Evolutionary conservation across 176 grass and related monocot species (phyloP), one percentile per base, ranked within the genome.

Genomic region (Rhipidocladum racemiflorum): DNA sequence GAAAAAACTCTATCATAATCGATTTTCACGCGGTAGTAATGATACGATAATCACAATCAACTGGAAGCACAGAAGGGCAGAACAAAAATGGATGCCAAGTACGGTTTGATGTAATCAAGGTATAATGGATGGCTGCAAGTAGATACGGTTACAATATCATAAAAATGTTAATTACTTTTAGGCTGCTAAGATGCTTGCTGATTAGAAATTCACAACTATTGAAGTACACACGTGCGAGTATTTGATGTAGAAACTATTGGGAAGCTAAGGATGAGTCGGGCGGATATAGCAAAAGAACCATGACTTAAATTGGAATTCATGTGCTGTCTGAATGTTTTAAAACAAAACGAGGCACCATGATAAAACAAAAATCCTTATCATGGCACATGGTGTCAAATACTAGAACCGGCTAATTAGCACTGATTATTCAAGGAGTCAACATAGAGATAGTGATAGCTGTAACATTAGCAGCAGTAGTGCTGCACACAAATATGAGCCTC

Each of bases 71-170:
- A 56, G 30, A 16, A 35, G 6, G 15, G 12, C 32, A 13, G 16
- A 75, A 38, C 30, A 75, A 75, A 75, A 50, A 56, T 55, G 20
- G 46, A 72, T 72, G 44, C 14, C 27, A 72, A 50, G 43, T 49
- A 48, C 8, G 25, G 25, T 30, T 28, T 50, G 1, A 30, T 50
- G 69, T 72, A 25, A 49, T 7, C 27, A 49, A 49, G 25, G 24
- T 30, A 71, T 20, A 71, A 20, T 17, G 7, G 14, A 71, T 11
- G 68, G 25, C 7, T 71, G 6, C 6, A 28, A 49, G n/a, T 5
- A 25, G 66, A 29, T 48, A 48, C 14, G 1, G 15, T 71, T 71
- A 29, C 68, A 71, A 8, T 71, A 49, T 71, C 24, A 71, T 9
- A 71, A 49, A 71, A 30, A 49, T 18, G 1, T 18, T 11, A 50